Evolutionary conservation across 257 asterid genomes (phyloP).

Genomic region (Solanum chaucha): DNA sequence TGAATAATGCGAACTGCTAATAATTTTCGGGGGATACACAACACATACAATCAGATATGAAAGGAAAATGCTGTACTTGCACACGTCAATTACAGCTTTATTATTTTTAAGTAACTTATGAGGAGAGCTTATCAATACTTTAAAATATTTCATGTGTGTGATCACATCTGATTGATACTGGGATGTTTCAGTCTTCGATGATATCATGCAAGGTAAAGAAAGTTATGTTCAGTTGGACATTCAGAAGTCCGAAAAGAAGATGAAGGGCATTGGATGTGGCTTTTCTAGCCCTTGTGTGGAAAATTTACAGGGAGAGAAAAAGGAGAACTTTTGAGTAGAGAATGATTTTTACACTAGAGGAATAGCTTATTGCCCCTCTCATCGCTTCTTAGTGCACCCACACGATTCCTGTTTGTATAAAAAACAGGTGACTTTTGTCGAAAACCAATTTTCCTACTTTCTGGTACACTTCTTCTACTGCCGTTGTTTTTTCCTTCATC

Average conservation of each 20-base stretch:
- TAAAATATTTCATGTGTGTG: not conserved
- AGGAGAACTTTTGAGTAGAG: not conserved
- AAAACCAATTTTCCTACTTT: not conserved
- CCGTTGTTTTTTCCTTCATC: not conserved
- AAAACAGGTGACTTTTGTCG: not conserved
- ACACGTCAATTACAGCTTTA: not conserved
- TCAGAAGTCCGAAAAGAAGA: not conserved
- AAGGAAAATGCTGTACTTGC: not conserved
- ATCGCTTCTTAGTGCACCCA: not conserved
- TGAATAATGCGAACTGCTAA: not conserved
- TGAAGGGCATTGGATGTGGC: not conserved
- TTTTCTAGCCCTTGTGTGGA: not conserved
- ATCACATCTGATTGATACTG: not conserved
- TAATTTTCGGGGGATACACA: not conserved
- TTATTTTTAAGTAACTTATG: not conserved
- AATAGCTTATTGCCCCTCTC: not conserved
- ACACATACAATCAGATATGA: not conserved
- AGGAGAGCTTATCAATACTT: not conserved
- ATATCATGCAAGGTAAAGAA: not conserved
- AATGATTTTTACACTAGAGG: not conserved
- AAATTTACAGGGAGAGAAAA: not conserved
- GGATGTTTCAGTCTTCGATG: not conserved
- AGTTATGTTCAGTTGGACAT: not conserved
- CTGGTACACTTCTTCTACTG: not conserved
- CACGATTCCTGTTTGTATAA: no score